Base-by-base conservation (phyloP, 2,329 filamentous ascomycete species). In the Colletotrichum spinosum region DNA sequence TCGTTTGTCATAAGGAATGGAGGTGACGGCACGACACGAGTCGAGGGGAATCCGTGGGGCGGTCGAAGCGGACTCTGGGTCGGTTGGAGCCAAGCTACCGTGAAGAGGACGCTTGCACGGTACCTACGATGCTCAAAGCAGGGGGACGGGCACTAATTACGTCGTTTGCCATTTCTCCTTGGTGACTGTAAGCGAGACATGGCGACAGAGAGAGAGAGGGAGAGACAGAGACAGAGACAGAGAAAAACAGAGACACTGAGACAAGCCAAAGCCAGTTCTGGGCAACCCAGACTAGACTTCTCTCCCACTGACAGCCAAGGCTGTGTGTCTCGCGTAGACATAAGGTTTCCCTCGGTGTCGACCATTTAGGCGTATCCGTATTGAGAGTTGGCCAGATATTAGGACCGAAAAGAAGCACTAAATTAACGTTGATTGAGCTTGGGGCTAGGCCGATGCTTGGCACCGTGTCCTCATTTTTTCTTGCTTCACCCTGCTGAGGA, bases 381-480 rank as follows among this genome's bases (percentile, higher is more conserved):
- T 39, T n/a, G 42, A 56, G 15, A n/a, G 10, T n/a, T 25, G 25
- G 25, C 25, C 25, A 25, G 25, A 25, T 25, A 25, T 25, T 25
- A 25, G 25, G 25, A 25, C 25, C 25, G 25, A 56, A 58, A 42
- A 54, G 37, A 54, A 64, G 60, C 35, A 64, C 55, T 64, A 60
- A 60, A 54, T 60, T 49, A 60, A 64, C 55, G 60, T 64, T 64
- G 60, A 49, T 49, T 64, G 48, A 50, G 41, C 55, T 60, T 59
- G 49, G 35, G 46, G n/a, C 49, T 42, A 59, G 35, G 34, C 41
- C 41, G 41, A 52, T 49, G 60, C 55, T 59, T 63, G 55, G 55
- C 55, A 44, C 42, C 41, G 44, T n/a, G 44, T 17, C n/a, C 17
- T 17, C 15, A 15, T n/a, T 17, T 17, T 17, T 17, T 10, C 10